Evolutionary conservation across 371 early-diverging fungal species (phyloP).

Genomic region (Mucor racemosus): DNA sequence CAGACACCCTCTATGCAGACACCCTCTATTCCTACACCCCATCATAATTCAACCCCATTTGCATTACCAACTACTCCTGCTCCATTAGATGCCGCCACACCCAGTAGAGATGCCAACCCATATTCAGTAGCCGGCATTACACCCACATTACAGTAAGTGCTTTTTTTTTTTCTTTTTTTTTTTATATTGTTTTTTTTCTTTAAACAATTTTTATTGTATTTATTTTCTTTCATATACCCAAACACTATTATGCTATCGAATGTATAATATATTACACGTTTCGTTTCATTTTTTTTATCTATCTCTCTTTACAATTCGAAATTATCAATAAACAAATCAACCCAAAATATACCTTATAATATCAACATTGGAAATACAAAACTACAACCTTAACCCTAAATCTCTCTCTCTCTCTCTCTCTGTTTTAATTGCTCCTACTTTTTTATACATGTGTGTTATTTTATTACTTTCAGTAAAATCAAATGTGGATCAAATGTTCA

Average conservation of each 20-base stretch:
- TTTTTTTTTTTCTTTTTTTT: background rate
- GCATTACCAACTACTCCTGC: slow-evolving; percentile 57
- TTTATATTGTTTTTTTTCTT: slow-evolving; percentile 4
- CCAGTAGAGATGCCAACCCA: slow-evolving; percentile 57
- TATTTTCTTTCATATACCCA: slow-evolving; percentile 4
- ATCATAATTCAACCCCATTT: slow-evolving; percentile 46
- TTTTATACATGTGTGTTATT: slow-evolving; percentile 17
- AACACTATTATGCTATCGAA: background rate
- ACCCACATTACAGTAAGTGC: slow-evolving; percentile 84
- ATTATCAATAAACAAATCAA: slow-evolving; percentile 8
- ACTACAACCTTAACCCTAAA: background rate
- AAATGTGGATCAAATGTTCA: background rate
- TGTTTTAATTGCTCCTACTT: background rate
- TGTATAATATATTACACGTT: background rate
- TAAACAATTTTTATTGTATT: too few relatives aligned
- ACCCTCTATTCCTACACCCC: slow-evolving; percentile 55
- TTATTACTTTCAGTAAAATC: background rate
- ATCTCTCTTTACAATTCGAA: slow-evolving; percentile 6
- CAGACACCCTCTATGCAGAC: slow-evolving; percentile 56
- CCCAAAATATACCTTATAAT: background rate
- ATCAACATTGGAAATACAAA: background rate
- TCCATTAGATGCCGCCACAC: slow-evolving; percentile 57
- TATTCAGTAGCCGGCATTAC: slow-evolving; percentile 76
- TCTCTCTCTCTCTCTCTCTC: background rate
- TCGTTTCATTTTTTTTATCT: slow-evolving; percentile 10